Evolutionary conservation across 257 asterid genomes (phyloP).

Genomic region (Nicotiana knightiana): DNA sequence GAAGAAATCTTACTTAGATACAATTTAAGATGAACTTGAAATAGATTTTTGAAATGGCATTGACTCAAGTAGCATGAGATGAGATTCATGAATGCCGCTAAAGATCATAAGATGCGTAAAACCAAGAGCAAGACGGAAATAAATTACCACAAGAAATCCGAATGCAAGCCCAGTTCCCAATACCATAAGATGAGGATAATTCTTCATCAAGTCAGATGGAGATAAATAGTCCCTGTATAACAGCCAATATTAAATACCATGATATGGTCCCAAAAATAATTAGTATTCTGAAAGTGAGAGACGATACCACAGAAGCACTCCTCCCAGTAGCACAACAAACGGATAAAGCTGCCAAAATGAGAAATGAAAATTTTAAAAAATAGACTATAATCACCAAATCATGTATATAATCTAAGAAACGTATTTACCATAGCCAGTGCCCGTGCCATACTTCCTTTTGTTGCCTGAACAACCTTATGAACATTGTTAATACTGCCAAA

Average conservation of each 20-base stretch:
- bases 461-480: slow-evolving; percentile 62
- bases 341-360: slow-evolving; percentile 68
- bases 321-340: slow-evolving; percentile 65
- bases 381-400: neutral
- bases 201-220: slow-evolving; percentile 58
- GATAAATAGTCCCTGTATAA: slow-evolving; percentile 76
- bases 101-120: no score
- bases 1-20: no score
- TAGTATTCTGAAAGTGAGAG: slow-evolving; percentile 17
- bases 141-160: slow-evolving; percentile 88
- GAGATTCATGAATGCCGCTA: no score
- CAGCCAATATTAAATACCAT: neutral
- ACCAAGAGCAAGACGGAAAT: neutral
- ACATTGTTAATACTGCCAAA: slow-evolving; percentile 66
- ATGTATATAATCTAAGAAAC: neutral
- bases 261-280: neutral
- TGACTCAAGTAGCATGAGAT: no score
- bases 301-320: slow-evolving; percentile 69
- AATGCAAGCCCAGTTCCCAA: slow-evolving; percentile 88
- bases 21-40: no score
- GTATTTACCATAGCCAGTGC: slow-evolving; percentile 82
- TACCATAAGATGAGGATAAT: slow-evolving; percentile 61
- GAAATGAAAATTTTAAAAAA: slow-evolving; percentile 10
- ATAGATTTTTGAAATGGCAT: no score
- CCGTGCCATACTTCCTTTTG: slow-evolving; percentile 74